These are phyloP conservation scores for Ascochyta rabiei DNA, from an alignment of 2,329 filamentous ascomycete species.

Conservation along the genomic window DNA sequence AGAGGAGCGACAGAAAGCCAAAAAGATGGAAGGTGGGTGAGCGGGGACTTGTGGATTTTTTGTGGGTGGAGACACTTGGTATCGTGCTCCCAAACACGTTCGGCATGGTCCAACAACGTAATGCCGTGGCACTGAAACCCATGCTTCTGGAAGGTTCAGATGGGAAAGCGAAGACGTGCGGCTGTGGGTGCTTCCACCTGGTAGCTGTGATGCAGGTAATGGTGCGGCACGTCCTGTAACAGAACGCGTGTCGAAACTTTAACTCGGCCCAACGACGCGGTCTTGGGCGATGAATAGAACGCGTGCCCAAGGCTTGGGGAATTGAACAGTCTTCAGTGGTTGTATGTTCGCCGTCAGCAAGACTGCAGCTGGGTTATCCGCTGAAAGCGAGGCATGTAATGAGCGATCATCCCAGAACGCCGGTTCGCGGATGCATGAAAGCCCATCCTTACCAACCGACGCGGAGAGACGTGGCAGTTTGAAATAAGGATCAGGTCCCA, in stretches of 20 bases:
- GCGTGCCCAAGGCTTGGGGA: constrained; percentile 9
- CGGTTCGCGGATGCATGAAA: constrained; percentile 5
- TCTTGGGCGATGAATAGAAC: constrained; percentile 1
- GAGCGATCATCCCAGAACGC: constrained; percentile 12
- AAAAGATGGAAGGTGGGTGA: not conserved
- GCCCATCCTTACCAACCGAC: not conserved
- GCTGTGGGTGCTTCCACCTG: not conserved
- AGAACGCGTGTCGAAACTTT: constrained; percentile 13
- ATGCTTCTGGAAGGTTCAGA: constrained; percentile 9
- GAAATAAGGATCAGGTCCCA: not conserved
- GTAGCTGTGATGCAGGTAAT: constrained; percentile 1
- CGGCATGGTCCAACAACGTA: constrained; percentile 10
- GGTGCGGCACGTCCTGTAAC: constrained; percentile 15
- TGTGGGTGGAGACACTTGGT: constrained; percentile 2
- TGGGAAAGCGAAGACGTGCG: not conserved
- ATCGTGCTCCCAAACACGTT: constrained; percentile 6
- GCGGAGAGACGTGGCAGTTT: constrained; percentile 4
- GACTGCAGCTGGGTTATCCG: constrained; percentile 2
- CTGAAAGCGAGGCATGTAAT: not conserved
- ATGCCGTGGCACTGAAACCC: constrained; percentile 13
- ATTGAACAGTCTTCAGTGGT: not conserved
- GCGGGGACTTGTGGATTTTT: constrained; percentile 14
- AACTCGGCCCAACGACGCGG: constrained; percentile 11
- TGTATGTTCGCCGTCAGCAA: not conserved
- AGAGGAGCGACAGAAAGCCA: not conserved